These are phyloP conservation scores for Pestalotiopsis fici DNA, from an alignment of 2,329 filamentous ascomycete genomes.

Conservation along the genomic window DNA sequence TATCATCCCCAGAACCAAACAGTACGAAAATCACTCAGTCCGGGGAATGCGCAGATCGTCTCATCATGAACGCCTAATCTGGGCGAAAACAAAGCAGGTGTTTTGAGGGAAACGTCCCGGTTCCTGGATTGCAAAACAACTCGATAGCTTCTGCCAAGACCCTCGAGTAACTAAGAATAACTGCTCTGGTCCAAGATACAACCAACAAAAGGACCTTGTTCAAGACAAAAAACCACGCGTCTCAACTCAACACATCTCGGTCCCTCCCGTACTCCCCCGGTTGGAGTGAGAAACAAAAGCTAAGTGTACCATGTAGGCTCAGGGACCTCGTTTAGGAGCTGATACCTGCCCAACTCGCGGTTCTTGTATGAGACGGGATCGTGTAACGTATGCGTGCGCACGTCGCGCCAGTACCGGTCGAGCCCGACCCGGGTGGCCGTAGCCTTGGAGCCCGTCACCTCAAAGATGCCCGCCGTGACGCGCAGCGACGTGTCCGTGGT, in stretches of 20 bases:
- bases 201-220: neutral
- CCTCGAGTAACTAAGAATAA: neutral
- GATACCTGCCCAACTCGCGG: slow-evolving; percentile 58
- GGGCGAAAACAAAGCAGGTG: too few relatives aligned
- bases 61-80: neutral
- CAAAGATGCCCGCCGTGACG: slow-evolving; percentile 64
- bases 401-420: slow-evolving; percentile 67
- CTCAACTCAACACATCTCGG: neutral
- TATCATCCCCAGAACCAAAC: neutral
- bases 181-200: neutral
- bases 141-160: neutral
- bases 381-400: slow-evolving; percentile 67
- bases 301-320: slow-evolving; percentile 4
- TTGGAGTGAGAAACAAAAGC: neutral
- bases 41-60: neutral
- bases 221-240: neutral
- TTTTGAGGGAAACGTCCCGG: too few relatives aligned
- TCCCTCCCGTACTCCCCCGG: neutral
- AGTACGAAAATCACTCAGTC: neutral
- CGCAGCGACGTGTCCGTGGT: slow-evolving; percentile 59
- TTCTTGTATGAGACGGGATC: slow-evolving; percentile 71
- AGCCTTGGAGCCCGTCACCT: slow-evolving; percentile 61
- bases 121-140: neutral
- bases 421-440: slow-evolving; percentile 60
- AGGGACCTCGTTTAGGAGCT: neutral